phyloP scores from a whole-genome alignment of 148 eudicot genomes.

The Amaranthus cruentus region DNA sequence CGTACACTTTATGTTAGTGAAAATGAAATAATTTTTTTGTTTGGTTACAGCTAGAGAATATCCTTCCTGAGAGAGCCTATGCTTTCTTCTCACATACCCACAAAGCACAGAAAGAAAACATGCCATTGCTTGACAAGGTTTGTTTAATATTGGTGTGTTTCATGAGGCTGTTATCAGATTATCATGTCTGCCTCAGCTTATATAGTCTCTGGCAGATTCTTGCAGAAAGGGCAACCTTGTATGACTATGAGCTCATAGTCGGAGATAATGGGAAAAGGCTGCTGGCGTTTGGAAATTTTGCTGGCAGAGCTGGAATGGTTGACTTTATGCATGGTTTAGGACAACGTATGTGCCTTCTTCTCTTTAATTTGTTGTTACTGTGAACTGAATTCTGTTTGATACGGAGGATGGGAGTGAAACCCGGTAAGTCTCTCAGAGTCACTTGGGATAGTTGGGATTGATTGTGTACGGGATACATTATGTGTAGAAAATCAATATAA shows the following conservation, averaged over 20 bases:
- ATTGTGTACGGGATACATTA: too few relatives aligned
- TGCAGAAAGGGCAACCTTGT: conserved; percentile 73
- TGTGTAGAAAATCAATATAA: too few relatives aligned
- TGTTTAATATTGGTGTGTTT: background rate
- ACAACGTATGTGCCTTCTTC: conserved; percentile 51
- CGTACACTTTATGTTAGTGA: background rate
- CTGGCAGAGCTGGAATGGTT: conserved; percentile 95
- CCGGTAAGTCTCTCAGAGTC: too few relatives aligned
- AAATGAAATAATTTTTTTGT: conserved; percentile 7
- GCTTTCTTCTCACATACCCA: conserved; percentile 98
- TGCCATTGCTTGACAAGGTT: conserved; percentile 94
- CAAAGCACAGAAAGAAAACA: conserved; percentile 94
- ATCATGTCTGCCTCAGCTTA: conserved; percentile 9
- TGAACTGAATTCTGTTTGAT: too few relatives aligned
- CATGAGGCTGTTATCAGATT: conserved; percentile 5
- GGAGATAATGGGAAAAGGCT: conserved; percentile 81
- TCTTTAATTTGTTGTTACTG: background rate
- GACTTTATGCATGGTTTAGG: conserved; percentile 89
- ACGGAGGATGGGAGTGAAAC: too few relatives aligned
- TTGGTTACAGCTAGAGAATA: conserved; percentile 81
- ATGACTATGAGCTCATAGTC: conserved; percentile 94
- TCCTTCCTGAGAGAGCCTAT: conserved; percentile 93
- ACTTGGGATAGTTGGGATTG: too few relatives aligned
- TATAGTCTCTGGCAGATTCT: conserved; percentile 46
- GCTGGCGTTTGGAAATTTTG: conserved; percentile 89